Evolutionary conservation across 805 yeast species (phyloP), one percentile per base, ranked within the genome.

Genomic region (Candida rishiriensis): DNA sequence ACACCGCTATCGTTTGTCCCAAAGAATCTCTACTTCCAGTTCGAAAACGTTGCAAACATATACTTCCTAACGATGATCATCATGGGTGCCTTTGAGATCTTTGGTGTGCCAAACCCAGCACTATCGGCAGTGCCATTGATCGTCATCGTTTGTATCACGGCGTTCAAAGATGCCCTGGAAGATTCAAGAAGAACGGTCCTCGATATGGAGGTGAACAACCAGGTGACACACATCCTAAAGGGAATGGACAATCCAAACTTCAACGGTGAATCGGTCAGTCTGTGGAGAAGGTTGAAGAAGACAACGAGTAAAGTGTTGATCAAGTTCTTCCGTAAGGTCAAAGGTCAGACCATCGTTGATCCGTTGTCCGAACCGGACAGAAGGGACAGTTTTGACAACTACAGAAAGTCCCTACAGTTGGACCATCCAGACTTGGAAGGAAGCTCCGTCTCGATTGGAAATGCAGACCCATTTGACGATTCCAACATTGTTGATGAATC

Each of bases 1-100:
- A 91, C 97, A 2, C 97, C 98, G 6, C 60, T 93, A 38, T 72
- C 88, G 9, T 91, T 91, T 59, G 52, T 93, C 29, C 98, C 98
- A 3, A 89, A 89, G 63, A 89, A 91, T 65, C 63, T 91, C 39
- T 64, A 68, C 38, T 74, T 77, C 51, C 98, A 93, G 68, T 90
- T 90, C 64, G 79, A 77, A 53, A 91, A 90, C 63, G 78, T 90
- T 50, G 99, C 99, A 36, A 91, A 91, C 65, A 70, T 88, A 40
- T 91, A 89, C 69, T 91, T 91, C 74, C 69, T 91, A 55, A 69
- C 81, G 31, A 71, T 88, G 66, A 83, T 83, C 57, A 82, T 91
- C 51, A 66, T 91, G 49, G 96, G 97, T 48, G 85, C 78, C 2
- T 84, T 85, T 60, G 71, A 73, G 41, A 81, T 86, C 34, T 86